These are phyloP conservation scores for Chlorella sp. DNA, from an alignment of 139 green algal genomes.

Conservation along the genomic window DNA sequence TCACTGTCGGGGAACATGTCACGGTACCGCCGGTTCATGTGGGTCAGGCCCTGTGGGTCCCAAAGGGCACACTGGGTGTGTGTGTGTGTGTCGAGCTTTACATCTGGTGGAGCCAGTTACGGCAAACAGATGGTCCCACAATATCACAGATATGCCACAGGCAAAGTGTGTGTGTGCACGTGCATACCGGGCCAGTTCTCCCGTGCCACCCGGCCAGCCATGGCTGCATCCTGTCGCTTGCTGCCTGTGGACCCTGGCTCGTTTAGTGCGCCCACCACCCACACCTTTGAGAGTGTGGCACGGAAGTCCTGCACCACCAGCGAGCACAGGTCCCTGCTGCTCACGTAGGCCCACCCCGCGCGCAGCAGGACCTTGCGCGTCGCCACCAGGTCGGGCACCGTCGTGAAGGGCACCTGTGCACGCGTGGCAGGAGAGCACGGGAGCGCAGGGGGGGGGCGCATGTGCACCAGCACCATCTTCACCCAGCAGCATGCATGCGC, in stretches of 20 bases:
- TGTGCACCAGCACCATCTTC: background rate
- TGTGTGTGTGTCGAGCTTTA: no score
- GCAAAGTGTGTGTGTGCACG: no score
- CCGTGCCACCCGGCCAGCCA: no score
- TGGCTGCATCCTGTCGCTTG: no score
- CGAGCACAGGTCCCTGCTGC: constrained; percentile 54
- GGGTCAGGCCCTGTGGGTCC: constrained; percentile 30
- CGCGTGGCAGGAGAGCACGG: background rate
- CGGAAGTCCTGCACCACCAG: constrained; percentile 74
- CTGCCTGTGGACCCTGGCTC: no score
- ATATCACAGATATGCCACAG: no score
- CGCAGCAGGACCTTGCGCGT: constrained; percentile 58
- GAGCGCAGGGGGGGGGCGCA: background rate
- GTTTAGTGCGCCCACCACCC: no score
- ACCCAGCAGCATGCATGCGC: no score
- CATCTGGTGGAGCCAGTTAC: no score
- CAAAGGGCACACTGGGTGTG: no score
- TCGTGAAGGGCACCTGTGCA: constrained; percentile 66
- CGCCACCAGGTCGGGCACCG: constrained; percentile 82
- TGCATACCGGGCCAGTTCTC: no score
- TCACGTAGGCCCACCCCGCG: constrained; percentile 72
- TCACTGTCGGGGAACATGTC: constrained; percentile 56
- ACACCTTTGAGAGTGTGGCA: constrained; percentile 42
- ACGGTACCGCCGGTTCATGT: constrained; percentile 55
- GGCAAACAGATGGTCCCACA: no score